These are phyloP conservation scores for Acacia acuminata DNA, from an alignment of 306 rosid genomes.

Conservation along the genomic window DNA sequence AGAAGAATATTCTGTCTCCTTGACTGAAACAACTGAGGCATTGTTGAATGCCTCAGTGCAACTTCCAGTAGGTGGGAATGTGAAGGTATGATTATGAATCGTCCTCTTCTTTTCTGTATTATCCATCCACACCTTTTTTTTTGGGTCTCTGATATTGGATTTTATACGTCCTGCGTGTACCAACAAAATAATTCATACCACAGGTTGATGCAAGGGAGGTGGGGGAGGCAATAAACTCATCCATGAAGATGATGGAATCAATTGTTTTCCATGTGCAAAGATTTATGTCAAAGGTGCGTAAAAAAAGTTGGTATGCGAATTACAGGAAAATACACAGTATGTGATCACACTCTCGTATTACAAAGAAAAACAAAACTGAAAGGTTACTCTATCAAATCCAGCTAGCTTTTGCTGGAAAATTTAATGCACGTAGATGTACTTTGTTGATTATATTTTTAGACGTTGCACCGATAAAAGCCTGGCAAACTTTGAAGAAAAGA, in stretches of 20 bases:
- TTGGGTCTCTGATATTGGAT: slow-evolving; percentile 1
- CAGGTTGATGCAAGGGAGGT: slow-evolving; percentile 70
- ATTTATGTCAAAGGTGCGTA: slow-evolving; percentile 62
- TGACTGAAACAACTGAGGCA: slow-evolving; percentile 62
- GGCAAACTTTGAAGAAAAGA: slow-evolving; percentile 47
- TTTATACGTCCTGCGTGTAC: slow-evolving; percentile 18
- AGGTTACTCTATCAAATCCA: neutral
- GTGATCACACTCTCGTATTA: neutral
- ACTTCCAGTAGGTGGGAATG: slow-evolving; percentile 65
- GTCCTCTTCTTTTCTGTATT: slow-evolving; percentile 22
- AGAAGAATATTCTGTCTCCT: slow-evolving; percentile 60
- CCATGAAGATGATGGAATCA: slow-evolving; percentile 58
- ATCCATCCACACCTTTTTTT: slow-evolving; percentile 2
- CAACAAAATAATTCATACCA: slow-evolving; percentile 27
- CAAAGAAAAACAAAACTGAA: neutral
- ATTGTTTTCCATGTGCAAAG: slow-evolving; percentile 51
- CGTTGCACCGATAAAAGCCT: slow-evolving; percentile 32
- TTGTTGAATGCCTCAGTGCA: slow-evolving; percentile 70
- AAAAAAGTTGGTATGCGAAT: neutral
- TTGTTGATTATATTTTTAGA: neutral
- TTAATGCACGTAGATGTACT: neutral
- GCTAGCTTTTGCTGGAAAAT: slow-evolving; percentile 2
- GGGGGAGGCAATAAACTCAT: slow-evolving; percentile 66
- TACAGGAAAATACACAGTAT: neutral
- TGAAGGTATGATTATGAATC: slow-evolving; percentile 51